Conservation (phyloP, 2,329 filamentous ascomycete genomes). For the Xylariales sp. region DNA sequence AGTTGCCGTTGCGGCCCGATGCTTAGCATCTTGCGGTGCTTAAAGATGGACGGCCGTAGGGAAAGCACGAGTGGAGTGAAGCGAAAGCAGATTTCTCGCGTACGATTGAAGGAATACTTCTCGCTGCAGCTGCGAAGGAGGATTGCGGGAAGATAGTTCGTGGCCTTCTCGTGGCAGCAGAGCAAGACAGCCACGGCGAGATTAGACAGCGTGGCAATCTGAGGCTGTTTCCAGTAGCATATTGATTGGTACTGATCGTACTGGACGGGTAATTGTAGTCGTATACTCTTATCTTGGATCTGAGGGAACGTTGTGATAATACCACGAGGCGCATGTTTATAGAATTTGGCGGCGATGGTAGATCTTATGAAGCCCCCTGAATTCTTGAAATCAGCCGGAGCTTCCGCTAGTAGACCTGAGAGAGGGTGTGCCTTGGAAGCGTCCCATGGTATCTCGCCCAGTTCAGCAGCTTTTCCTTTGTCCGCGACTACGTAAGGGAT, state of each 20-base stretch:
- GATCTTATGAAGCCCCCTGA: conserved; percentile 18
- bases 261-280: conserved; percentile 17
- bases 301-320: conserved; percentile 21
- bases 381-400: conserved; percentile 23
- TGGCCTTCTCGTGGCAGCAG: conserved; percentile 18
- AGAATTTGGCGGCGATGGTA: conserved; percentile 20
- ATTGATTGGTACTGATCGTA: conserved; percentile 4
- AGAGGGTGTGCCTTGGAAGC: conserved; percentile 11
- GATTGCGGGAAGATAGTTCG: conserved; percentile 12
- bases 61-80: background rate
- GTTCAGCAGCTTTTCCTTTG: background rate
- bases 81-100: conserved; percentile 6
- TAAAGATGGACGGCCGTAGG: conserved; percentile 1
- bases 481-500: conserved; percentile 12
- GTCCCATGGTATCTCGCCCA: conserved; percentile 24
- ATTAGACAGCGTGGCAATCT: conserved; percentile 12
- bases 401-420: conserved; percentile 21
- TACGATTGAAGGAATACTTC: conserved; percentile 12
- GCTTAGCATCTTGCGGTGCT: conserved; percentile 13
- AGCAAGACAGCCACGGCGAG: conserved; percentile 17
- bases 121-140: conserved; percentile 17
- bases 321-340: conserved; percentile 16
- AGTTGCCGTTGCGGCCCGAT: conserved; percentile 15
- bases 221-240: conserved; percentile 18
- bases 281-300: conserved; percentile 19